Evolutionary conservation across 2,329 filamentous ascomycete genomes (phyloP).

Genomic region (Metarhizium brunneum): DNA sequence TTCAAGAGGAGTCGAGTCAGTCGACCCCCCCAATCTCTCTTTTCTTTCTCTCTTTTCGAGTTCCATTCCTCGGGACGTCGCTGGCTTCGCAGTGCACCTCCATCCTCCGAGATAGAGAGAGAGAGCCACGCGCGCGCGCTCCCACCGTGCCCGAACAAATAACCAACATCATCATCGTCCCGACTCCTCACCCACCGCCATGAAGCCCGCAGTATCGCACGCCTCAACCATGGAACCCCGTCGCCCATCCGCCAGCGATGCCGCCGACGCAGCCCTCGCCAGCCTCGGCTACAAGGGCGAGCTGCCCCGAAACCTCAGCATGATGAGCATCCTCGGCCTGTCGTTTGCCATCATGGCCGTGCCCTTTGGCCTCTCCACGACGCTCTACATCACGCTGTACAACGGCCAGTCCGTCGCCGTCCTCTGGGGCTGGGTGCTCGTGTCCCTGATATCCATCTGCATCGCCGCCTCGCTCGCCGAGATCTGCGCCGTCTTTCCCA

Average conservation of each 20-base stretch:
- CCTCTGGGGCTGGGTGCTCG: conserved; percentile 59
- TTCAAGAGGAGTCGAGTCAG: neutral
- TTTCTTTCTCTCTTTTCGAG: neutral
- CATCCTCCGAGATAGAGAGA: neutral
- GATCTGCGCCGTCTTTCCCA: conserved; percentile 58
- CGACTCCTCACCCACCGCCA: neutral
- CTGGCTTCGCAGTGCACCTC: neutral
- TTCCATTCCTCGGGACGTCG: neutral
- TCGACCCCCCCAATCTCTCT: neutral
- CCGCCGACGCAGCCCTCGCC: conserved; percentile 35
- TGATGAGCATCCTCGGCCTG: conserved; percentile 38
- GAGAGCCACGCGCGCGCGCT: neutral
- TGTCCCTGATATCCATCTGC: conserved; percentile 61
- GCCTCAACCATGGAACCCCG: conserved; percentile 6
- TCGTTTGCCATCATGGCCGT: conserved; percentile 43
- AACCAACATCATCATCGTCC: neutral
- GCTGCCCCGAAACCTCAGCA: conserved; percentile 39
- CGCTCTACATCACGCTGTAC: conserved; percentile 46
- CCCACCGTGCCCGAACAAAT: neutral
- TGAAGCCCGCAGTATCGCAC: neutral
- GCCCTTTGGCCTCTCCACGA: conserved; percentile 40
- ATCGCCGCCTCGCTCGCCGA: conserved; percentile 64
- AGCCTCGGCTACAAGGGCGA: conserved; percentile 40
- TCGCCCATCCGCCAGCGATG: conserved; percentile 10
- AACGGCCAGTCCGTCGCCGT: conserved; percentile 65